phyloP scores from a whole-genome alignment of 2,329 filamentous ascomycete species.

The Calonectria pseudoreteaudii region DNA sequence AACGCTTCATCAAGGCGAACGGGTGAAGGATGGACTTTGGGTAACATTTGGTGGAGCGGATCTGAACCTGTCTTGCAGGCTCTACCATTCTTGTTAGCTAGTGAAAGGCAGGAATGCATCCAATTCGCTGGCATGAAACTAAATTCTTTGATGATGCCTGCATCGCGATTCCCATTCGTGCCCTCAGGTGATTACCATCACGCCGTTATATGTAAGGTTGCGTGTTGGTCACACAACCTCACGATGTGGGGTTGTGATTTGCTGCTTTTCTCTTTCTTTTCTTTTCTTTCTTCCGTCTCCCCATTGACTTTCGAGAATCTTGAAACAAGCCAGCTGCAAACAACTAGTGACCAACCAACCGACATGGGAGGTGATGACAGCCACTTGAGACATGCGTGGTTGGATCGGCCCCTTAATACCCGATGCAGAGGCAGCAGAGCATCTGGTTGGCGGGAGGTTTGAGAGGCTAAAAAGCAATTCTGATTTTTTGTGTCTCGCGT shows the following conservation, averaged over 20 bases:
- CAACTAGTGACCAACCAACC: neutral
- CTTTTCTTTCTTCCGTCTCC: neutral
- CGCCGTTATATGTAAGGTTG: neutral
- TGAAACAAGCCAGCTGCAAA: slow-evolving; percentile 1
- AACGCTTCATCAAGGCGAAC: neutral
- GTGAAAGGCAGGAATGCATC: neutral
- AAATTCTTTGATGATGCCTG: neutral
- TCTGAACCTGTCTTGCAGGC: neutral
- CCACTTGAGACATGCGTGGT: neutral
- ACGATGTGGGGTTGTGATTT: neutral
- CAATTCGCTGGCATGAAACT: neutral
- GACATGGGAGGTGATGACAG: neutral
- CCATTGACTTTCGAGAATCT: neutral
- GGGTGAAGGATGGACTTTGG: neutral
- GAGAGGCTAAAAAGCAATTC: neutral
- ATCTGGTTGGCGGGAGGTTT: neutral
- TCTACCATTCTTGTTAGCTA: neutral
- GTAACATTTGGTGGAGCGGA: neutral
- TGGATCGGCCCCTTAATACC: slow-evolving; percentile 8
- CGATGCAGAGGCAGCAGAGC: neutral
- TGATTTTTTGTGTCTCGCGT: neutral
- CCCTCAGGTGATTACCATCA: neutral
- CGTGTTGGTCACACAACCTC: neutral
- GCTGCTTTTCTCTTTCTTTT: neutral
- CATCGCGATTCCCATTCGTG: neutral